phyloP scores from a whole-genome alignment of 352 stramenopile genomes.

The Phytophthora lateralis region DNA sequence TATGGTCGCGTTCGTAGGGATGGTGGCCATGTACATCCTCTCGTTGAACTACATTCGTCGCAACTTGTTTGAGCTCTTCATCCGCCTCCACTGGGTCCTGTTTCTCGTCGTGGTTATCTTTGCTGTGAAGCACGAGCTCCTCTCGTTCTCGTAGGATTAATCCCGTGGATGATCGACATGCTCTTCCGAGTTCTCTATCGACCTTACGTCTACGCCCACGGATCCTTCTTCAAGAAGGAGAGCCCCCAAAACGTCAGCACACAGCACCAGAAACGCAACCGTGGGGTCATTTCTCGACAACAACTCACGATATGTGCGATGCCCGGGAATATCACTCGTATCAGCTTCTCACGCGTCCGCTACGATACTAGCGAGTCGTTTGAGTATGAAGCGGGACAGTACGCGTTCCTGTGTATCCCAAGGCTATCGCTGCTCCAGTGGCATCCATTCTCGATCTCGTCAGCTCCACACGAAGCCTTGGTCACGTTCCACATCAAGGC shows the following conservation, averaged over 20 bases:
- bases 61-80: conserved; percentile 58
- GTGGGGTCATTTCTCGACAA: conserved; percentile 30
- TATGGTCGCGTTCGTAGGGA: conserved; percentile 26
- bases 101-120: conserved; percentile 53
- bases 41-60: conserved; percentile 47
- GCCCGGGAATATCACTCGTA: conserved; percentile 31
- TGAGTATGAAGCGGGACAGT: conserved; percentile 54
- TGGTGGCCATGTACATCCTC: conserved; percentile 40
- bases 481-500: conserved; percentile 70
- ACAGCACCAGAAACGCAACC: background rate
- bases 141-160: conserved; percentile 37
- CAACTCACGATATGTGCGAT: conserved; percentile 26
- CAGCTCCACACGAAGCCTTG: conserved; percentile 59
- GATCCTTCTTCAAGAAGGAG: conserved; percentile 11
- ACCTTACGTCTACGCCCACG: conserved; percentile 21
- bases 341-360: conserved; percentile 47
- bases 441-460: conserved; percentile 90
- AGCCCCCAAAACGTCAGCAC: background rate
- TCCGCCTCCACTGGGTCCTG: conserved; percentile 52
- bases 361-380: conserved; percentile 43
- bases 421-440: conserved; percentile 66
- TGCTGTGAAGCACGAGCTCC: conserved; percentile 44
- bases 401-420: conserved; percentile 82
- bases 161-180: conserved; percentile 40
- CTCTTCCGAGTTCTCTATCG: conserved; percentile 42